Base-by-base conservation (phyloP, 495 filamentous ascomycete species). In the Chaetomium fimeti region DNA sequence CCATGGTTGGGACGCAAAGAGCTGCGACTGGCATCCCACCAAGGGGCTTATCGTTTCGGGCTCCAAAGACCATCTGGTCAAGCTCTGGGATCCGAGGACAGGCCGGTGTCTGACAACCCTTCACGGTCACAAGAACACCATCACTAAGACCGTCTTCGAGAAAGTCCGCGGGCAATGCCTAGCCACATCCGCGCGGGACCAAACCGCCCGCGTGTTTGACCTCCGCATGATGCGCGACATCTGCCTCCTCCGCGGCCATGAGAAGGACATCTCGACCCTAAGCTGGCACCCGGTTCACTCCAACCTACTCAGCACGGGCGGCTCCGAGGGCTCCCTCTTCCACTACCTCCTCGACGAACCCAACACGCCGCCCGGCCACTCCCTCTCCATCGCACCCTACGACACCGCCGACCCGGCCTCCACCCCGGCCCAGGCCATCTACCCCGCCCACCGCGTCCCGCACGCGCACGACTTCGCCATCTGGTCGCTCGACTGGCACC, bases 161-260 rank as follows among this genome's bases (percentile, higher is more conserved):
- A 88, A 86, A 22, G 87, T 86, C 3, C 90, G 88, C 68, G 91
- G 89, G 12, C 86, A 91, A 58, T 85, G 96, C 29, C 82, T 98
- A 32, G 94, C 94, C 42, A 95, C 94, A 0, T 93, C 91, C 29
- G 95, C 92, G 20, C 86, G 94, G 66, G 94, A 98, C 69, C 89
- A 93, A 71, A 94, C 89, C 5, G 92, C 92, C 38, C 85, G 94
- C 51, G 85, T 98, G 12, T 97, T 97, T 68, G 94, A 98, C 73
- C 80, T 98, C 40, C 89, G 94, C 16, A 97, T 96, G 89, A 98
- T 98, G 94, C 89, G 95, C 60, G 94, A 98, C 74, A 90, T 97
- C 52, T 89, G 90, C 69, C 86, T 98, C 40, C 82, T 98, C 20
- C 86, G 89, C 57, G 93, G 94, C 16, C 91, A 97, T 68, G 92